Conservation (phyloP, 495 filamentous ascomycete species). For the Neurospora tetrasperma region DNA sequence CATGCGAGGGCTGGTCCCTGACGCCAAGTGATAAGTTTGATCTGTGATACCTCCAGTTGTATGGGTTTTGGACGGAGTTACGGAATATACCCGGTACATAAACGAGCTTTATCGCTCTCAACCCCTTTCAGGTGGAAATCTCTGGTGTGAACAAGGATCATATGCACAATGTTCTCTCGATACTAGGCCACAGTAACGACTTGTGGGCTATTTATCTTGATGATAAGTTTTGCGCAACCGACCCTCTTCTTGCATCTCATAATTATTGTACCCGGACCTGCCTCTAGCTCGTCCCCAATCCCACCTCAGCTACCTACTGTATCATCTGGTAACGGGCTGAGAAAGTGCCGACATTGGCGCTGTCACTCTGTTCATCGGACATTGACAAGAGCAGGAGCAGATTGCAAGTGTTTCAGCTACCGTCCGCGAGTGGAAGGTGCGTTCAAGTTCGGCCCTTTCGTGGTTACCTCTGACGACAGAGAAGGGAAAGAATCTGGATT, state of each 20-base stretch:
- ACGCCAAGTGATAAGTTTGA: not conserved
- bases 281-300: too few species aligned
- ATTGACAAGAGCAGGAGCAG: not conserved
- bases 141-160: not conserved
- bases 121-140: not conserved
- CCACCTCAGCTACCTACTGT: too few species aligned
- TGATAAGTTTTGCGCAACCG: not conserved
- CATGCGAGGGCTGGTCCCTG: not conserved
- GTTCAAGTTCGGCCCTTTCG: not conserved
- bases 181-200: not conserved
- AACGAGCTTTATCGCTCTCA: not conserved
- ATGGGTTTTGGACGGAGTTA: not conserved
- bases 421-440: not conserved
- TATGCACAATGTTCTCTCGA: not conserved
- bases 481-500: not conserved
- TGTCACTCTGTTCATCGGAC: not conserved
- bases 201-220: not conserved
- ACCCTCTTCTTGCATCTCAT: not conserved
- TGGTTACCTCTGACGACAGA: not conserved
- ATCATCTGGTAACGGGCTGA: too few species aligned
- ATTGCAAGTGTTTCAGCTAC: not conserved
- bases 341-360: too few species aligned
- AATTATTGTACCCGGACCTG: not conserved
- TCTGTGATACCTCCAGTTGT: not conserved
- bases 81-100: not conserved